Evolutionary conservation across 164 flowering plant genomes (phyloP).

Genomic region (Tetracentron sinense): DNA sequence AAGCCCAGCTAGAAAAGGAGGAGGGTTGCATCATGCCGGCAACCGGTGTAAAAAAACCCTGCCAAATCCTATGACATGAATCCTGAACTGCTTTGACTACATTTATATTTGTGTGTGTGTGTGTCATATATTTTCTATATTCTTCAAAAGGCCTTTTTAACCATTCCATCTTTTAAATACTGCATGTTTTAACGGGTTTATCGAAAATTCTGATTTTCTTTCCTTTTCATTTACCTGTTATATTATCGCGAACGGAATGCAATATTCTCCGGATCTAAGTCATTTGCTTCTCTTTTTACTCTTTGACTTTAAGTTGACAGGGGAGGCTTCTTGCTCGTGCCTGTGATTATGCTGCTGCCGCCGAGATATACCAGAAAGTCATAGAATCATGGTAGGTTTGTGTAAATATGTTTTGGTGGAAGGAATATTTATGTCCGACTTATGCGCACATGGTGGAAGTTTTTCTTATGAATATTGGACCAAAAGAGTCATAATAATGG

Average conservation of each 20-base stretch:
- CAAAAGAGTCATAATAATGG: too few species aligned
- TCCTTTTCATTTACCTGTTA: not conserved
- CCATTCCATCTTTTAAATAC: not conserved
- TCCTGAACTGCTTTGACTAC: too few species aligned
- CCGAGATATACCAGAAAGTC: constrained; percentile 56
- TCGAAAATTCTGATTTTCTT: not conserved
- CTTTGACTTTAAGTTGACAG: constrained; percentile 93
- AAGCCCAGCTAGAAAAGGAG: too few species aligned
- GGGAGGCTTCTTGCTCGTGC: constrained; percentile 94
- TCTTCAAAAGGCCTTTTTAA: not conserved
- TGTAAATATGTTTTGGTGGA: not conserved
- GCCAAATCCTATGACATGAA: too few species aligned
- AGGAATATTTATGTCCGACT: too few species aligned
- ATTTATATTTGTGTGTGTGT: not conserved
- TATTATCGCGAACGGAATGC: not conserved
- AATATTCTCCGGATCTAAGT: constrained; percentile 10
- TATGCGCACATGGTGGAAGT: too few species aligned
- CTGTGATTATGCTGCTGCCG: constrained; percentile 76
- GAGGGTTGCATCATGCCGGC: too few species aligned
- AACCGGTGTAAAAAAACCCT: too few species aligned
- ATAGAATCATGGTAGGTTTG: constrained; percentile 63
- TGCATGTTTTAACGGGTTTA: not conserved
- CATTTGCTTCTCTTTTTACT: constrained; percentile 31
- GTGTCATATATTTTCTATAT: not conserved
- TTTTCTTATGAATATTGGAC: too few species aligned